These are phyloP conservation scores for Irpex rosettiformis DNA, from an alignment of 1,284 basidiomycete species.

Conservation along the genomic window DNA sequence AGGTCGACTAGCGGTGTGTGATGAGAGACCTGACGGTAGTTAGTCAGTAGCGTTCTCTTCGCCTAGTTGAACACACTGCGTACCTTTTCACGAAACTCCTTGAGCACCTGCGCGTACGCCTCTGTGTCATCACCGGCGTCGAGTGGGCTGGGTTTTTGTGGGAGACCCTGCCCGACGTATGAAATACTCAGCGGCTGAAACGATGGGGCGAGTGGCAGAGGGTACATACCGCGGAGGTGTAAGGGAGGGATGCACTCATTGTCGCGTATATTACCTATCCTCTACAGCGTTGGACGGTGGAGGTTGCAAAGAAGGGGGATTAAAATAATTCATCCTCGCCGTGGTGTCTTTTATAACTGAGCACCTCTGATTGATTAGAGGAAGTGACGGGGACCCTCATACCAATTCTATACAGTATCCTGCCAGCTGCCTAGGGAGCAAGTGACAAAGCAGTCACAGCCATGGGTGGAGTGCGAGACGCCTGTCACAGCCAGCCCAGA, in stretches of 20 bases:
- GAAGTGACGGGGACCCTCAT: neutral
- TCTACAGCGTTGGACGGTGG: neutral
- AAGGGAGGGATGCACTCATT: neutral
- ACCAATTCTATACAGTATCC: neutral
- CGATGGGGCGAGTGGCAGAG: too few species aligned
- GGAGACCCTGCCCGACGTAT: neutral
- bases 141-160: neutral
- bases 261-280: neutral
- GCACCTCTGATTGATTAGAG: neutral
- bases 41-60: neutral
- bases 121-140: neutral
- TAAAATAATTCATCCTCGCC: neutral
- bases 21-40: constrained; percentile 39
- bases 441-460: neutral
- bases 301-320: neutral
- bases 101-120: neutral
- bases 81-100: constrained; percentile 36
- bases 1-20: constrained; percentile 37
- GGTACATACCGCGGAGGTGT: neutral
- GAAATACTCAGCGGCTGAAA: neutral
- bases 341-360: neutral
- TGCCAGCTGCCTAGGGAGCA: neutral
- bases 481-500: neutral
- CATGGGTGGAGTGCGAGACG: neutral
- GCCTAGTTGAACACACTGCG: neutral